Evolutionary conservation across 2,329 filamentous ascomycete species (phyloP).

Genomic region (Zasmidium citrigriseum): DNA sequence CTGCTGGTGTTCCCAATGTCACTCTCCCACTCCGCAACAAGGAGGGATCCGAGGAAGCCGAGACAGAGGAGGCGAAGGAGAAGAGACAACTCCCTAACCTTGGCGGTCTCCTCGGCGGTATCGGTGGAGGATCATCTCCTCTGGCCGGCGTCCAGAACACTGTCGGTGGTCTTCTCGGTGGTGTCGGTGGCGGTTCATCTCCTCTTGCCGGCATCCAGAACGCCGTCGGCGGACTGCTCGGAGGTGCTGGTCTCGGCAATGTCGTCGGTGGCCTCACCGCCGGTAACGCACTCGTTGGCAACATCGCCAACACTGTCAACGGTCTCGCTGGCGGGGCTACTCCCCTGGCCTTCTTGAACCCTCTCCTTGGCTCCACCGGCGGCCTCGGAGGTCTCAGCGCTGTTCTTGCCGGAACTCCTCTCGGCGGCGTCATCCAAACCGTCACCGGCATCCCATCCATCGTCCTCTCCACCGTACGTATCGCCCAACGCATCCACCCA

Average conservation of each 20-base stretch:
- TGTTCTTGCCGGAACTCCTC: not conserved
- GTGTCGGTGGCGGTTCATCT: not conserved
- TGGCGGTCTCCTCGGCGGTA: not conserved
- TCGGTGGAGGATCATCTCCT: not conserved
- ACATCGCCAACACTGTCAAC: not conserved
- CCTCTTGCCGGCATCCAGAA: not conserved
- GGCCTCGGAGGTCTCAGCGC: constrained; percentile 7
- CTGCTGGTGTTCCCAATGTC: not conserved
- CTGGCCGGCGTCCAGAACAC: no score
- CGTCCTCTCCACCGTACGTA: not conserved
- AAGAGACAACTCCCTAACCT: not conserved
- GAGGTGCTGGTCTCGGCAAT: constrained; percentile 2
- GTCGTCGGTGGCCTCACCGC: constrained; percentile 7
- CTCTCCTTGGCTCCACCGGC: constrained; percentile 8
- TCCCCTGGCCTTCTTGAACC: not conserved
- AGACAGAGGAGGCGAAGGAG: not conserved
- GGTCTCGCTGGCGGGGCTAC: constrained; percentile 6
- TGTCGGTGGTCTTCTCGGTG: not conserved
- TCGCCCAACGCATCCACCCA: no score
- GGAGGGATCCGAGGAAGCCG: not conserved
- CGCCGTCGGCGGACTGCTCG: not conserved
- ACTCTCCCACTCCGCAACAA: not conserved
- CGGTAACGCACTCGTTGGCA: constrained; percentile 8
- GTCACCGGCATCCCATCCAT: not conserved
- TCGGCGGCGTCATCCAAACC: not conserved